Conservation (phyloP, 257 asterid genomes). For the Solanum dulcamara region DNA sequence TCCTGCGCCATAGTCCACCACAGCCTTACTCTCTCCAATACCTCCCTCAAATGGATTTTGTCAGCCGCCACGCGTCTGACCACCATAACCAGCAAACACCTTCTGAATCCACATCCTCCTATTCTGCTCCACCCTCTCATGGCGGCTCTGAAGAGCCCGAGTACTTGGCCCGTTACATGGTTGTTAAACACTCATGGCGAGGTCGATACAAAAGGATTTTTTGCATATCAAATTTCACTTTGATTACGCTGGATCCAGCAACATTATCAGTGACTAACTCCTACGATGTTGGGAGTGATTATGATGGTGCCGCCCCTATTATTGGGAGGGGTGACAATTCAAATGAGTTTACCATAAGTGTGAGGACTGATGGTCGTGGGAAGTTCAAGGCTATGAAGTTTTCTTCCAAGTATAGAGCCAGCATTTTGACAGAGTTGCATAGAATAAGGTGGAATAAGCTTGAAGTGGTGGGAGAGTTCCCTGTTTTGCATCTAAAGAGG, state of each 20-base stretch:
- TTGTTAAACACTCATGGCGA: constrained; percentile 93
- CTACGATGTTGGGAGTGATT: constrained; percentile 71
- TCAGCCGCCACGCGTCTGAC: constrained; percentile 48
- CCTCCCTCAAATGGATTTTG: constrained; percentile 81
- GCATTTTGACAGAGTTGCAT: constrained; percentile 87
- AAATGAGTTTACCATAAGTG: constrained; percentile 68
- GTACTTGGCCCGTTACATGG: constrained; percentile 77
- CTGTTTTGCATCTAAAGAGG: constrained; percentile 73
- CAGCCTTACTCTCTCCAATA: constrained; percentile 69
- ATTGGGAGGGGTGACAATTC: constrained; percentile 74
- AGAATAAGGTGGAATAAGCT: constrained; percentile 72
- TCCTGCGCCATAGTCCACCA: constrained; percentile 61
- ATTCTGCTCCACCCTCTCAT: constrained; percentile 23
- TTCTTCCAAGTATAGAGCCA: constrained; percentile 69
- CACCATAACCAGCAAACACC: constrained; percentile 13
- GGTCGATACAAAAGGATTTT: constrained; percentile 91
- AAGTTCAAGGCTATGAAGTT: constrained; percentile 75
- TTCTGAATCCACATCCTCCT: constrained; percentile 15
- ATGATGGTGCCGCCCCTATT: constrained; percentile 82
- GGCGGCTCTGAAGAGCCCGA: constrained; percentile 60
- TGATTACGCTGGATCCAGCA: constrained; percentile 74
- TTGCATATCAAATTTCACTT: constrained; percentile 52
- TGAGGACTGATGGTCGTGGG: constrained; percentile 92
- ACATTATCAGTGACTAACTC: constrained; percentile 77
- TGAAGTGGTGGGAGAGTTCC: constrained; percentile 59